phyloP scores from a whole-genome alignment of 2,329 filamentous ascomycete species.

The Chalaropsis thielavioides region DNA sequence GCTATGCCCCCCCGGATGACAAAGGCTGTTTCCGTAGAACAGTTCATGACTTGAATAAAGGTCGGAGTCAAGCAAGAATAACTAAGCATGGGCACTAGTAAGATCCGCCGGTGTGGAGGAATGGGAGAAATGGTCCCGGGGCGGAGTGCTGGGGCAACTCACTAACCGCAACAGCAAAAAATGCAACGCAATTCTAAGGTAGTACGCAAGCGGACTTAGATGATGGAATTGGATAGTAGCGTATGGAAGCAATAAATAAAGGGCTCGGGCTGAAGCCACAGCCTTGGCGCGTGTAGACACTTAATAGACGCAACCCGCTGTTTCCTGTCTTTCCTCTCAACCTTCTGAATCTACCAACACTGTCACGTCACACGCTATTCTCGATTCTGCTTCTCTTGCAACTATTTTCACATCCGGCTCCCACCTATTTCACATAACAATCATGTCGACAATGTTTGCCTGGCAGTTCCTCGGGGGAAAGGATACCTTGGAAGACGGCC shows the following conservation, averaged over 20 bases:
- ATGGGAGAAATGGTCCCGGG: too few species aligned
- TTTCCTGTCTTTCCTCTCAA: not conserved
- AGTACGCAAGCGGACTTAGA: too few species aligned
- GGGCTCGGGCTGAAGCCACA: too few species aligned
- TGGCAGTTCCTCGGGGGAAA: conserved; percentile 19
- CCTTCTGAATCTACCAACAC: not conserved
- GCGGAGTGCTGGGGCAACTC: too few species aligned
- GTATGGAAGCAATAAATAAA: too few species aligned
- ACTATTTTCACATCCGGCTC: not conserved
- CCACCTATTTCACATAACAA: not conserved
- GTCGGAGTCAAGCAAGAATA: not conserved
- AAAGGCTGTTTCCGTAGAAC: not conserved
- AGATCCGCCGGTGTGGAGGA: not conserved
- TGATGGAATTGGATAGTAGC: too few species aligned
- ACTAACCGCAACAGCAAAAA: too few species aligned
- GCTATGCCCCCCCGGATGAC: not conserved
- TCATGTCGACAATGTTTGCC: conserved; percentile 17
- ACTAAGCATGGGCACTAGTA: not conserved
- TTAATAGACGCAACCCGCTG: too few species aligned
- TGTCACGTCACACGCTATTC: not conserved
- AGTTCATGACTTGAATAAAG: not conserved
- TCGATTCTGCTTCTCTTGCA: not conserved
- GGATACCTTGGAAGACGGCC: conserved; percentile 21
- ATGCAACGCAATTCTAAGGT: too few species aligned
- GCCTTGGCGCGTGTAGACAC: too few species aligned